Evolutionary conservation across 495 filamentous ascomycete genomes (phyloP), one percentile per base, ranked within the genome.

Genomic region (Hyaloscypha variabilis): DNA sequence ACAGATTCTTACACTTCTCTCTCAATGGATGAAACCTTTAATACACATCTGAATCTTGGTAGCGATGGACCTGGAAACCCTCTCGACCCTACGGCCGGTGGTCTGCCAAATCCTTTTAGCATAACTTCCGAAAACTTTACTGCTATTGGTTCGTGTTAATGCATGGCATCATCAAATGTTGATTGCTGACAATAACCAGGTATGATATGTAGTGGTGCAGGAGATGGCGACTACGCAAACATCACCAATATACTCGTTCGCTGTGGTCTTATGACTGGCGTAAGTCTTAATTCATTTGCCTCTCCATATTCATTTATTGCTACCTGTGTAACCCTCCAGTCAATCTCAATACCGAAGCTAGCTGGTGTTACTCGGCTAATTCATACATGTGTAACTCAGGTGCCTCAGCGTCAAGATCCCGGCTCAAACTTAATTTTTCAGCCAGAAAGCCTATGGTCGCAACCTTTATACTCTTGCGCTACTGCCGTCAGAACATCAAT

Each of bases 381-480:
- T 13, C 31, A 34, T 8, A 13, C 6, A 34, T 34, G 8, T 34
- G 2, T 8, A 34, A 8, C 13, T 34, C 13, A 34, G 31, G 13
- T 34, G 0, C 70, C 79, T 0, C 50, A 64, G 34, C 72, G 76
- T 6, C 50, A 52, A 24, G 74, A 78, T 55, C 71, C 65, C 1
- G 25, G 70, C 68, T 8, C 58, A 62, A 8, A 57, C 70, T 6
- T 73, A 1, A 55, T 76, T 8, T 74, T 74, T 28, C 76, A 81
- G 11, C 59, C 24, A 19, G 74, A 72, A 8, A 75, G 71, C 51
- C 25, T 60, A 6, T 83, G 80, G 80, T 71, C 71, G 2, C 67
- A 69, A 4, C 76, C 79, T 0, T 65, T 83, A 10, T 79, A 81
- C 63, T 62, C 73, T 2, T 83, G 81, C 66, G 78, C 76, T n/a